Percentiles rank a stretch among this genome's conserved stretches.
These are phyloP conservation scores for Salicornia ramosissima DNA, from an alignment of 148 eudicot genomes.

Conservation along the genomic window DNA sequence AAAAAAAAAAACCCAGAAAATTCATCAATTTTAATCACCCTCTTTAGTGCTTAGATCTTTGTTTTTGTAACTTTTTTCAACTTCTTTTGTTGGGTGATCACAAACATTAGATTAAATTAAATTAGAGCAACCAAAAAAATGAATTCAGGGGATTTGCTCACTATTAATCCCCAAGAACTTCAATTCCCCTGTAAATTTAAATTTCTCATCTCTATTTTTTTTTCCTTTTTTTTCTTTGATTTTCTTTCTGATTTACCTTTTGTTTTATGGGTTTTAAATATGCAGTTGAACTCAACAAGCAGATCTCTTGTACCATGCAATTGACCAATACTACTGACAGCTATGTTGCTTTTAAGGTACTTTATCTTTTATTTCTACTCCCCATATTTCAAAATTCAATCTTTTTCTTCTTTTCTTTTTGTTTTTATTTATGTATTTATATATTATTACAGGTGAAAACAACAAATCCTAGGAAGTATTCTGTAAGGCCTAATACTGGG, in stretches of 20 bases:
- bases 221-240: neutral
- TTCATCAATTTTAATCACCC: neutral
- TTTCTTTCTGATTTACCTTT: neutral
- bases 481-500: slow-evolving; percentile 83
- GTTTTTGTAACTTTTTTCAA: neutral
- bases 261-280: neutral
- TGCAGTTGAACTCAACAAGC: slow-evolving; percentile 50
- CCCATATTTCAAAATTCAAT: neutral
- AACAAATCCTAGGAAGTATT: slow-evolving; percentile 89
- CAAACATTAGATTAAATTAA: too few species aligned
- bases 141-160: slow-evolving; percentile 35
- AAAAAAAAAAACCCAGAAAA: neutral
- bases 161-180: slow-evolving; percentile 38
- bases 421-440: neutral
- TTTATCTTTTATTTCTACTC: neutral
- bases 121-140: slow-evolving; percentile 13
- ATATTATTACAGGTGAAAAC: slow-evolving; percentile 55
- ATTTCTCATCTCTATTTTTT: neutral
- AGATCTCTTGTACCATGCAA: slow-evolving; percentile 40
- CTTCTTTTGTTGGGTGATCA: neutral
- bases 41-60: neutral
- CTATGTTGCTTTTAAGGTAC: slow-evolving; percentile 56
- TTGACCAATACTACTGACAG: slow-evolving; percentile 37
- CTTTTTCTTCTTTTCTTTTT: neutral
- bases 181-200: slow-evolving; percentile 32